These are phyloP conservation scores for Pelargonium citronellum DNA, from an alignment of 441 rosid genomes.

Conservation along the genomic window DNA sequence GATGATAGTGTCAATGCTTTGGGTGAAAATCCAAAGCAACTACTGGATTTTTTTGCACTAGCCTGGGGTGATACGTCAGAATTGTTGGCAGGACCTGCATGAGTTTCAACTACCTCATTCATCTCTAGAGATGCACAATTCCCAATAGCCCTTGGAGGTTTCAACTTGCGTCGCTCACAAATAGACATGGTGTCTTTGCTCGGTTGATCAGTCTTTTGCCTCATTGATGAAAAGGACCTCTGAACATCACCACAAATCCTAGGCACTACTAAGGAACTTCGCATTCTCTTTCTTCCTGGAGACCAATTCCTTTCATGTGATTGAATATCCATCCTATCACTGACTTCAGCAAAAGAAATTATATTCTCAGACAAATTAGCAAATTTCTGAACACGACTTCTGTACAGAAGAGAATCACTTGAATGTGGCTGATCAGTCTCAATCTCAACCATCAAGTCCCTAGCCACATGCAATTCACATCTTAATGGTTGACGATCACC, in stretches of 20 bases:
- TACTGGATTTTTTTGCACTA: constrained; percentile 23
- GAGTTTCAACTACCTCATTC: constrained; percentile 24
- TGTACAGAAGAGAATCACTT: constrained; percentile 31
- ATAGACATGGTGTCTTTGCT: constrained; percentile 25
- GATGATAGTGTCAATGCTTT: constrained; percentile 33
- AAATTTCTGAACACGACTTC: constrained; percentile 31
- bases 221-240: constrained; percentile 27
- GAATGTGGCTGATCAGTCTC: constrained; percentile 34
- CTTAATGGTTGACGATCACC: constrained; percentile 33
- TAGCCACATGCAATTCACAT: constrained; percentile 36
- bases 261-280: constrained; percentile 35
- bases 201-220: constrained; percentile 25
- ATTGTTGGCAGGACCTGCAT: constrained; percentile 20
- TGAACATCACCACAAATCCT: constrained; percentile 26
- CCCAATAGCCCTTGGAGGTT: constrained; percentile 27
- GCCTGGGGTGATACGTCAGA: constrained; percentile 24
- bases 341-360: constrained; percentile 32
- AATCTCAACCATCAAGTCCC: constrained; percentile 38
- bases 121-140: constrained; percentile 27
- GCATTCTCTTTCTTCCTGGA: constrained; percentile 38
- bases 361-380: constrained; percentile 34
- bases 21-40: constrained; percentile 25
- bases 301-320: constrained; percentile 31
- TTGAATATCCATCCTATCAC: constrained; percentile 32
- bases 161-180: constrained; percentile 21